These are phyloP conservation scores for Blastobotrys chiropterorum DNA, from an alignment of 805 yeast genomes.

Conservation along the genomic window DNA sequence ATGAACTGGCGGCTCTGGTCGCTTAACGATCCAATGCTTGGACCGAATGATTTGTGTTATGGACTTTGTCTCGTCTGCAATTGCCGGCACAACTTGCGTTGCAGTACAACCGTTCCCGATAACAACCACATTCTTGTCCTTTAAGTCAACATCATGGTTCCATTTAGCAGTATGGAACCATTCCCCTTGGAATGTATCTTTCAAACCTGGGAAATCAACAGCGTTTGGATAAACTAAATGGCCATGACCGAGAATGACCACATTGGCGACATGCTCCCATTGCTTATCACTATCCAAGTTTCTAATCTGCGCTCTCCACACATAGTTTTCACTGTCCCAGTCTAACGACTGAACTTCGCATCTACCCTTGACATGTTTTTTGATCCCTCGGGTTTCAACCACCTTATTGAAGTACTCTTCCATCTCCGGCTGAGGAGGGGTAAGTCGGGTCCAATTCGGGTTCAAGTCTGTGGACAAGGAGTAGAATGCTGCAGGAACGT, in stretches of 20 bases:
- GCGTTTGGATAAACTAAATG: conserved; percentile 12
- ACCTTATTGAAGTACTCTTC: conserved; percentile 11
- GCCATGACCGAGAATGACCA: conserved; percentile 14
- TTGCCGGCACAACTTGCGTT: conserved; percentile 12
- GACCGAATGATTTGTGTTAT: conserved; percentile 15
- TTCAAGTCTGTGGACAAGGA: conserved; percentile 17
- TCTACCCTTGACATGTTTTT: conserved; percentile 8
- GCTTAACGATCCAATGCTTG: conserved; percentile 17
- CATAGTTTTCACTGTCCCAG: conserved; percentile 13
- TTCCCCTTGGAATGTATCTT: conserved; percentile 14
- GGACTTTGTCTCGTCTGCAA: conserved; percentile 8
- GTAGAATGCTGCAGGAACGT: conserved; percentile 20
- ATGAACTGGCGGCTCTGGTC: conserved; percentile 7
- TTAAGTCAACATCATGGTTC: conserved; percentile 11
- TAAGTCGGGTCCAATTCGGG: conserved; percentile 14
- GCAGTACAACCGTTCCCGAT: conserved; percentile 16
- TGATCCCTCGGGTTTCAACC: conserved; percentile 12
- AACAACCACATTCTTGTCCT: conserved; percentile 13
- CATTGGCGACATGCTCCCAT: conserved; percentile 8
- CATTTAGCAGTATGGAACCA: conserved; percentile 16
- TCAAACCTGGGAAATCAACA: conserved; percentile 12
- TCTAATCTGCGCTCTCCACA: conserved; percentile 10
- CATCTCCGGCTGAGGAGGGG: conserved; percentile 16
- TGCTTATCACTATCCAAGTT: conserved; percentile 8
- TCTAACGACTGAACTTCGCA: conserved; percentile 7